Evolutionary conservation across 805 yeast genomes (phyloP), one percentile per base, ranked within the genome.

Genomic region (Metschnikowia koreensis): DNA sequence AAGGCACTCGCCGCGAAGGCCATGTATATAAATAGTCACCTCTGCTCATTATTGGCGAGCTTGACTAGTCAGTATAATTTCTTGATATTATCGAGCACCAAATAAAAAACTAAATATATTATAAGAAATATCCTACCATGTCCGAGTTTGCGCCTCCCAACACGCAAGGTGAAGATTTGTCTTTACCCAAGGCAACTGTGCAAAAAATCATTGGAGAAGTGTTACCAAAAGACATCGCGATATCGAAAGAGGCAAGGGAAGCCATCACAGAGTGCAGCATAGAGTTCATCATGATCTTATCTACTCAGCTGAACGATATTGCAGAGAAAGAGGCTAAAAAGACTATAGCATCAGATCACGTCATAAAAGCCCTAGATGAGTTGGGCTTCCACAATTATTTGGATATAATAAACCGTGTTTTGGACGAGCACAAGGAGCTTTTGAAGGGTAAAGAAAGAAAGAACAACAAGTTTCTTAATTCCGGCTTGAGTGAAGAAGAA

Each of bases 311-410:
- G 50, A 92, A 93, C 62, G 98, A 94, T 56, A 91, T 94, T 58
- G 98, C 98, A 1, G 98, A 94, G 61, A 87, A 87, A 61, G 99
- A 94, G 66, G 84, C 96, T 48, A 94, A 94, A 69, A 94, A 94
- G 70, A 94, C 99, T 2, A 94, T 94, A 41, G 96, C 97, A 0
- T 87, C 96, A 1, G 99, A 94, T 66, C 99, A 94, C 66, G 97
- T 94, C 38, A 80, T 93, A 56, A 87, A 86, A 63, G 97, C 98
- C 0, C 73, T 94, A 42, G 84, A 82, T 55, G 96, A 88, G 62
- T 76, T 94, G 50, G 99, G 96, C 28, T 94, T 90, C 68, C 79
- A 79, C 29, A 91, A 89, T 53, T 94, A 93, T 67, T 77, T 94
- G 47, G 92, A 87, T 36, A 86, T 89, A 28, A 81, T 94, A 42